Evolutionary conservation across 352 stramenopile species (phyloP).

Genomic region (Phytophthora vignae): DNA sequence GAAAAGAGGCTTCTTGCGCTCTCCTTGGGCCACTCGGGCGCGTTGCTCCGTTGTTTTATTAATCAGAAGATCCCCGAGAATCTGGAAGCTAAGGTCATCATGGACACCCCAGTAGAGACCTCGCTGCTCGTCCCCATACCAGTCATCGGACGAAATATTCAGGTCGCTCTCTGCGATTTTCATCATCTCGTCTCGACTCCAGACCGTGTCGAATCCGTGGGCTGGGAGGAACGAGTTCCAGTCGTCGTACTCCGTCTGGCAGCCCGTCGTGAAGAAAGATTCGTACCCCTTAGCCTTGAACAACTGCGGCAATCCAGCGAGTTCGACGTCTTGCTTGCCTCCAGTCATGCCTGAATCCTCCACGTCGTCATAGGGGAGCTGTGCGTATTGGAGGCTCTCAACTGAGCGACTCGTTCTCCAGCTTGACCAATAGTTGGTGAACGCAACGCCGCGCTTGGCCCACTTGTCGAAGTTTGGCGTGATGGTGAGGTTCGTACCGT

Average conservation of each 20-base stretch:
- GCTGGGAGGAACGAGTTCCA: slow-evolving; percentile 50
- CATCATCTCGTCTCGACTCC: slow-evolving; percentile 48
- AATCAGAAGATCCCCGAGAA: slow-evolving; percentile 53
- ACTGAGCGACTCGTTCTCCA: slow-evolving; percentile 61
- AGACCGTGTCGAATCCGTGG: slow-evolving; percentile 56
- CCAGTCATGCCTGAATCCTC: slow-evolving; percentile 18
- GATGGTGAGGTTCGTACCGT: slow-evolving; percentile 36
- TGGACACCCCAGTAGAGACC: slow-evolving; percentile 56
- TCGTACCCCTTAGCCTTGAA: slow-evolving; percentile 58
- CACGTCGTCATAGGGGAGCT: slow-evolving; percentile 46
- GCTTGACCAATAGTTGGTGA: slow-evolving; percentile 50
- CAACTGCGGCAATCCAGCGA: slow-evolving; percentile 28
- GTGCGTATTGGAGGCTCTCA: slow-evolving; percentile 53
- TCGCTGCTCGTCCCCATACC: slow-evolving; percentile 22
- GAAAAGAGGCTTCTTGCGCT: slow-evolving; percentile 58
- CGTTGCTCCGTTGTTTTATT: slow-evolving; percentile 53
- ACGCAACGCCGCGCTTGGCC: slow-evolving; percentile 56
- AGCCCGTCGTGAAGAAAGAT: slow-evolving; percentile 49
- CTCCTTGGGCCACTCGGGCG: slow-evolving; percentile 20
- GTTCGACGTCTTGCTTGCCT: slow-evolving; percentile 34
- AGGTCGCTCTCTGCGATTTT: slow-evolving; percentile 38
- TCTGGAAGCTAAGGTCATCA: slow-evolving; percentile 57
- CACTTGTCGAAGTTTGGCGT: slow-evolving; percentile 64
- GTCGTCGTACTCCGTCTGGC: slow-evolving; percentile 47
- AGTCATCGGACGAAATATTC: slow-evolving; percentile 40